These are phyloP conservation scores for Dalbergia cochinchinensis DNA, from an alignment of 306 rosid species.

Conservation along the genomic window DNA sequence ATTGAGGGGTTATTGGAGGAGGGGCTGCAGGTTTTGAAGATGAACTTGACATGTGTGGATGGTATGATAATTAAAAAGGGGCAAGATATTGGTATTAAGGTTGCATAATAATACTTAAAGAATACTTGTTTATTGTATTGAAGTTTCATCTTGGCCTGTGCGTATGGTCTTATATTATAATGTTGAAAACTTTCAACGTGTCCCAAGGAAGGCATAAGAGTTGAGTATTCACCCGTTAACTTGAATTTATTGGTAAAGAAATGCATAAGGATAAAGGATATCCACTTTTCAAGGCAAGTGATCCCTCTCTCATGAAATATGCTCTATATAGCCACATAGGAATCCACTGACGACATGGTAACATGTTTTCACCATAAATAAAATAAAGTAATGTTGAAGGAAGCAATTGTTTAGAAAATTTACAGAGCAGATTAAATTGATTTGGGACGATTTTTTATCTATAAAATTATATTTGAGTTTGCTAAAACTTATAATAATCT, in stretches of 20 bases:
- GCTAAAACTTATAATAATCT: no score
- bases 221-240: constrained; percentile 13
- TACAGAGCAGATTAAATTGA: no score
- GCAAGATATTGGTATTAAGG: background rate
- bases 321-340: background rate
- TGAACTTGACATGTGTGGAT: constrained; percentile 36
- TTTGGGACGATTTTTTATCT: no score
- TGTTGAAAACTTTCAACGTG: background rate
- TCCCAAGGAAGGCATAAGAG: constrained; percentile 35
- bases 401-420: no score
- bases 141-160: background rate
- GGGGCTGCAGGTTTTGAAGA: constrained; percentile 6
- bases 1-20: constrained; percentile 25
- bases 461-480: no score
- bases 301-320: constrained; percentile 1
- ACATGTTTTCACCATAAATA: background rate
- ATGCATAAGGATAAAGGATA: background rate
- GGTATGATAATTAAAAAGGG: background rate
- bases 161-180: background rate
- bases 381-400: no score
- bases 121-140: background rate
- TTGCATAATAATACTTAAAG: background rate
- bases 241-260: constrained; percentile 12
- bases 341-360: background rate
- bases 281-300: constrained; percentile 11